Evolutionary conservation across 345 rosid genomes (phyloP), one percentile per base, ranked within the genome.

Genomic region (Rhizophora apiculata): DNA sequence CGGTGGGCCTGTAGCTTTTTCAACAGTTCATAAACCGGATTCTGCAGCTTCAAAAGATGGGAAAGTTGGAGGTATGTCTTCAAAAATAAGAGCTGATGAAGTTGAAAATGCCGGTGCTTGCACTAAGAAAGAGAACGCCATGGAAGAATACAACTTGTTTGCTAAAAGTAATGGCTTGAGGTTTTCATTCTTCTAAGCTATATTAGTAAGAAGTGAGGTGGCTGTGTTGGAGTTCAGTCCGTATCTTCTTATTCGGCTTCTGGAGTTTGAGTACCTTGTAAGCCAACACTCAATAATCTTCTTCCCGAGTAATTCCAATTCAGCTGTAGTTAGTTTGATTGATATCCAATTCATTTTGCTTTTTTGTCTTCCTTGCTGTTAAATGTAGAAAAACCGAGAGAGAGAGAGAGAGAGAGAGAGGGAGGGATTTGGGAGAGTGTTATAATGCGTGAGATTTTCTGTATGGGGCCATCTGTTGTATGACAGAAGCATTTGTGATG

Each of bases 101-200:
- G 69, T 46, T 6, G 84, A 82, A 72, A 77, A 81, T n/a, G 78
- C 76, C 76, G 73, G 78, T 37, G 80, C 72, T 69, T 75, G 85
- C 83, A 70, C 71, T 73, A 80, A 85, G 68, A 86, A 77, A 76
- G 88, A 82, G 77, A 74, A 78, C 51, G 67, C 79, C 16, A 62
- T 85, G 55, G 94, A 88, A 79, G 90, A 95, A 71, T 92, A 95
- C 85, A 90, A 87, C 84, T 82, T 92, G 89, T 95, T 95, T 84
- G 94, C 94, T 16, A 80, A 83, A 39, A 87, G 85, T 57, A 87
- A 86, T 53, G 84, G 87, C 64, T 29, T 86, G 63, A 82, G 85
- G 74, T 91, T 89, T 88, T 84, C 93, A 37, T 71, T 91, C 79
- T 86, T 83, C 81, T 85, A 72, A 81, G 22, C 18, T 66, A 72